Base-by-base conservation (phyloP, 768 basidiomycete genomes). In the Artomyces pyxidatus region DNA sequence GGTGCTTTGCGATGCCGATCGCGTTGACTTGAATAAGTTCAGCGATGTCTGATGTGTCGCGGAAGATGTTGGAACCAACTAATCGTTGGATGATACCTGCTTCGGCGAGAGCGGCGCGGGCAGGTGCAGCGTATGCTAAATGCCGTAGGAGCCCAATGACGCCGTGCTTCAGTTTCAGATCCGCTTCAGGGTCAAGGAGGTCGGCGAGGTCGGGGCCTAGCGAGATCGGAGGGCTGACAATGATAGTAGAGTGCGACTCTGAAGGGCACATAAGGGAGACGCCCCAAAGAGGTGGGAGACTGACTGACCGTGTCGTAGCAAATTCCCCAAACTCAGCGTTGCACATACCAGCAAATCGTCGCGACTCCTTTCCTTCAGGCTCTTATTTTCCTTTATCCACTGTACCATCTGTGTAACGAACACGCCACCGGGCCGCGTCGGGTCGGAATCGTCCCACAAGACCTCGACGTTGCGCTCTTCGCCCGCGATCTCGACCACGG, bases 111-210 rank as follows among this genome's bases (percentile, higher is more conserved):
- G 76, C 63, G 6, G 67, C 65, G 26, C 83, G 80, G 51, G 90
- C 87, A 2, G 65, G 58, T 25, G 72, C 62, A 29, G 83, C 76
- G 38, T 77, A 75, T 2, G 90, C 80, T 2, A 99, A 71, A 61
- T 97, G 88, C 62, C 91, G 88, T 37, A 97, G 72, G 30, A 98
- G 69, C 23, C 90, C 90, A 22, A 95, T 71, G 49, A 88, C 78
- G 14, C 88, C 91, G 59, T 97, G 93, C 63, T 94, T 90, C 52
- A 94, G 71, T 63, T 92, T 88, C 61, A 89, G 72, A 60, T 90
- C 85, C 8, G 75, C 72, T 32, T 64, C 63, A 5, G 84, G 84
- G 7, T 76, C 70, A 40, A 89, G 66, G 12, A 85, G 59, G 7
- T 76, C 70, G 14, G 80, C 81, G 12, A 95, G 70, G 32, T 77